Evolutionary conservation across 148 eudicot genomes (phyloP).

Genomic region (Vaccinium corymbosum): DNA sequence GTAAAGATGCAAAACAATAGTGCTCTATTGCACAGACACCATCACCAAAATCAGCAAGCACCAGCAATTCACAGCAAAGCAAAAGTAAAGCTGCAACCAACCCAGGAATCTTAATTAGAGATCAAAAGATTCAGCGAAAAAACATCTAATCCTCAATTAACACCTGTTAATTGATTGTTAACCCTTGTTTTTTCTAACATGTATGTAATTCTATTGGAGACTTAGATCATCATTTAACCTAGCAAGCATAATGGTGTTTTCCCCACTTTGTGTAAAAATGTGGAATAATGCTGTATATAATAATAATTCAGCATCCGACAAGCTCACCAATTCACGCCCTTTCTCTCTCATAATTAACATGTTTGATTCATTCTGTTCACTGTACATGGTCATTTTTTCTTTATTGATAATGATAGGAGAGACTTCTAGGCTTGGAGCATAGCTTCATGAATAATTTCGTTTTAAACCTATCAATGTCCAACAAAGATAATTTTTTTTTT

Average conservation of each 20-base stretch:
- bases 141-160: background rate
- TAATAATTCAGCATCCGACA: constrained; percentile 1
- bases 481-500: no score
- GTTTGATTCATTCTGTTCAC: background rate
- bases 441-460: background rate
- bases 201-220: background rate
- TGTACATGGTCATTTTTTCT: background rate
- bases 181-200: background rate
- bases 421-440: background rate
- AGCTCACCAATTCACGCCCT: constrained; percentile 3
- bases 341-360: background rate
- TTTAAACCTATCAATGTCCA: no score
- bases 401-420: background rate
- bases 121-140: no score
- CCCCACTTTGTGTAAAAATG: background rate
- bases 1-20: no score
- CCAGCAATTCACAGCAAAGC: no score
- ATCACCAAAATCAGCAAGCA: no score
- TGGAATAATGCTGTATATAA: background rate
- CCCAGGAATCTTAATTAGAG: no score
- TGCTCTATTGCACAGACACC: no score
- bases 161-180: background rate
- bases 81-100: no score
- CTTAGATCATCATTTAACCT: background rate
- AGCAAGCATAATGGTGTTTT: background rate